These are phyloP conservation scores for Leccinum ponderosum DNA, from an alignment of 1,284 basidiomycete genomes.

Conservation along the genomic window DNA sequence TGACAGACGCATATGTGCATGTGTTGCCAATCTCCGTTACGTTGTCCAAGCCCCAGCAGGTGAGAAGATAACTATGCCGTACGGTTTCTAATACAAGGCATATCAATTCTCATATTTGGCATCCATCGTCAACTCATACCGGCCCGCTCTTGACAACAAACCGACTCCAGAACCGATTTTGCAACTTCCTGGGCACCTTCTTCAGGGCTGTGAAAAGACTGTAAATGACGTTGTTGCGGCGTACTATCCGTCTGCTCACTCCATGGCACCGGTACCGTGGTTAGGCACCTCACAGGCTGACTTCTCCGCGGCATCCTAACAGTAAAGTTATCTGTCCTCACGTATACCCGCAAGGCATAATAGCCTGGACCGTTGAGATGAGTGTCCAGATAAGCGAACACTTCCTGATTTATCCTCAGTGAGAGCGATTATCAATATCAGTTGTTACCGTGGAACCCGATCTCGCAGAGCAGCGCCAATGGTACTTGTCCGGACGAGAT, in stretches of 20 bases:
- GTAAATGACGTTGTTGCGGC: slow-evolving; percentile 14
- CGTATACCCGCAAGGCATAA: slow-evolving; percentile 5
- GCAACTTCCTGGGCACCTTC: slow-evolving; percentile 4
- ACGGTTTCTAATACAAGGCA: slow-evolving; percentile 27
- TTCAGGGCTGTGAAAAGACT: slow-evolving; percentile 26
- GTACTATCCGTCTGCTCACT: slow-evolving; percentile 20
- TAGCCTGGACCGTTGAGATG: slow-evolving; percentile 3
- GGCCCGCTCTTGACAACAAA: slow-evolving; percentile 13
- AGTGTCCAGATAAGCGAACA: slow-evolving; percentile 8
- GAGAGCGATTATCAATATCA: not conserved
- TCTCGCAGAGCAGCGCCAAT: not conserved
- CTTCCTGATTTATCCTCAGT: not conserved
- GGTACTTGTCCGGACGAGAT: slow-evolving; percentile 1
- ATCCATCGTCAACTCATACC: slow-evolving; percentile 22
- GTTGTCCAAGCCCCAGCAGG: slow-evolving; percentile 3
- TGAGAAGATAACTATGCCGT: slow-evolving; percentile 24
- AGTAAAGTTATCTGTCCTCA: slow-evolving; percentile 12
- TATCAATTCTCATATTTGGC: slow-evolving; percentile 26
- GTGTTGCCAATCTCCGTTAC: slow-evolving; percentile 1
- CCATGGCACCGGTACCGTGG: slow-evolving; percentile 26
- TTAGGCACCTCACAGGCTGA: slow-evolving; percentile 13
- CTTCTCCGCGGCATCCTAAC: slow-evolving; percentile 20
- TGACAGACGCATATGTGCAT: slow-evolving; percentile 3
- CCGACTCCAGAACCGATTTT: slow-evolving; percentile 6
- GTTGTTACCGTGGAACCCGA: slow-evolving; percentile 1